Percentiles rank a stretch among this genome's conserved stretches.
phyloP scores from a whole-genome alignment of 208 protist genomes.

The Acanthamoeba royreba region DNA sequence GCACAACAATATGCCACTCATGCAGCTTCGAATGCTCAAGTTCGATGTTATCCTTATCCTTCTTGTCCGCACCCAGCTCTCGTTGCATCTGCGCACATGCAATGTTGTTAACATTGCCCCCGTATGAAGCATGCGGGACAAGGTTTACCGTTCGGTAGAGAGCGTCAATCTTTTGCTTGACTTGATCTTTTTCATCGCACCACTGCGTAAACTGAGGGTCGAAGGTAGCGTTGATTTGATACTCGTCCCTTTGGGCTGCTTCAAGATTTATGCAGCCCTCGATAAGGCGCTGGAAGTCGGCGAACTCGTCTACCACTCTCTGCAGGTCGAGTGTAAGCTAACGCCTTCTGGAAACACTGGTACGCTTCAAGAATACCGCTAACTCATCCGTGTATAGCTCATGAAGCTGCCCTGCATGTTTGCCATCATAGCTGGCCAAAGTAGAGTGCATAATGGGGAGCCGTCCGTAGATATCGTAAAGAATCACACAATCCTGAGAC shows the following conservation, averaged over 20 bases:
- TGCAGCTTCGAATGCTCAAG: slow-evolving; percentile 6
- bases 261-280: slow-evolving; percentile 71
- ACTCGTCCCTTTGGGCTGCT: slow-evolving; percentile 57
- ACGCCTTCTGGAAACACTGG: neutral
- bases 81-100: neutral
- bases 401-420: slow-evolving; percentile 24
- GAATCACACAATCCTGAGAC: slow-evolving; percentile 60
- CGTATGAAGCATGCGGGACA: neutral
- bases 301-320: slow-evolving; percentile 47
- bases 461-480: slow-evolving; percentile 51
- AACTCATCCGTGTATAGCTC: neutral
- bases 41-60: slow-evolving; percentile 42
- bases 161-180: slow-evolving; percentile 2
- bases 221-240: slow-evolving; percentile 64
- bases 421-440: slow-evolving; percentile 12
- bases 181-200: slow-evolving; percentile 40
- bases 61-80: slow-evolving; percentile 22
- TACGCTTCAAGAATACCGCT: neutral
- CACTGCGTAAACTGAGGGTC: slow-evolving; percentile 45
- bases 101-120: neutral
- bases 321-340: neutral
- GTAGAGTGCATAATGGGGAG: slow-evolving; percentile 45
- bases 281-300: slow-evolving; percentile 59
- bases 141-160: neutral
- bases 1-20: slow-evolving; percentile 35